Evolutionary conservation across 495 filamentous ascomycete species (phyloP).

Genomic region (Penicillium dipodomyicola): DNA sequence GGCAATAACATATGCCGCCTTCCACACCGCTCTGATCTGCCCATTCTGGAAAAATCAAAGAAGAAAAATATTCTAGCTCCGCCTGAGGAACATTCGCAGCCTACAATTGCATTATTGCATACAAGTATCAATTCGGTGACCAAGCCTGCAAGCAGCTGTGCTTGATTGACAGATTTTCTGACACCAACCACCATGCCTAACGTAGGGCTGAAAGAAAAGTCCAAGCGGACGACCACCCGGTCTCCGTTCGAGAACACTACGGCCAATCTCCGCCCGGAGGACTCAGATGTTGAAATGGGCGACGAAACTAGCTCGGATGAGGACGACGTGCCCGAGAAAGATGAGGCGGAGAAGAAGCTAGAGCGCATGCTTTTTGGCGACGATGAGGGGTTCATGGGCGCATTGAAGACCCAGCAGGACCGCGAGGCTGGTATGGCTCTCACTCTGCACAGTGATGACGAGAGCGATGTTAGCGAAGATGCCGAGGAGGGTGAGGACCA

Average conservation of each 20-base stretch:
- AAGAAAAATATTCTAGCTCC: slow-evolving; percentile 33
- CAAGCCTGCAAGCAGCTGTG: neutral
- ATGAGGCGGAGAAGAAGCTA: slow-evolving; percentile 76
- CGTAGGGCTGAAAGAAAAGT: slow-evolving; percentile 35
- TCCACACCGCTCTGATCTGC: slow-evolving; percentile 26
- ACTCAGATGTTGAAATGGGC: slow-evolving; percentile 34
- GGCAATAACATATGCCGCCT: slow-evolving; percentile 15
- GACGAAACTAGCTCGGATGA: slow-evolving; percentile 37
- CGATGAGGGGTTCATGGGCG: slow-evolving; percentile 70
- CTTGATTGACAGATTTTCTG: neutral
- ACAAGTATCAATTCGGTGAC: neutral
- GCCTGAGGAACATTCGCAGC: slow-evolving; percentile 18
- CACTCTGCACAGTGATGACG: slow-evolving; percentile 32
- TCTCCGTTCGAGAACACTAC: slow-evolving; percentile 28
- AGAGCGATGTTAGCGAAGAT: slow-evolving; percentile 33
- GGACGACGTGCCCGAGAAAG: slow-evolving; percentile 59
- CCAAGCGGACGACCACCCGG: slow-evolving; percentile 26
- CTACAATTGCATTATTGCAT: slow-evolving; percentile 12
- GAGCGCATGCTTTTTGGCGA: slow-evolving; percentile 86
- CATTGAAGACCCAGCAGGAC: slow-evolving; percentile 53
- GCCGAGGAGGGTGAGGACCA: slow-evolving; percentile 30
- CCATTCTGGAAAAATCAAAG: slow-evolving; percentile 28
- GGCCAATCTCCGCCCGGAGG: slow-evolving; percentile 17
- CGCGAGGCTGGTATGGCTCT: slow-evolving; percentile 35
- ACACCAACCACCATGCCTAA: slow-evolving; percentile 30